A percentile compares a stretch with the other conserved stretches of the same genome.
phyloP scores from a whole-genome alignment of 495 filamentous ascomycete species.

The Penicillium samsonianum region DNA sequence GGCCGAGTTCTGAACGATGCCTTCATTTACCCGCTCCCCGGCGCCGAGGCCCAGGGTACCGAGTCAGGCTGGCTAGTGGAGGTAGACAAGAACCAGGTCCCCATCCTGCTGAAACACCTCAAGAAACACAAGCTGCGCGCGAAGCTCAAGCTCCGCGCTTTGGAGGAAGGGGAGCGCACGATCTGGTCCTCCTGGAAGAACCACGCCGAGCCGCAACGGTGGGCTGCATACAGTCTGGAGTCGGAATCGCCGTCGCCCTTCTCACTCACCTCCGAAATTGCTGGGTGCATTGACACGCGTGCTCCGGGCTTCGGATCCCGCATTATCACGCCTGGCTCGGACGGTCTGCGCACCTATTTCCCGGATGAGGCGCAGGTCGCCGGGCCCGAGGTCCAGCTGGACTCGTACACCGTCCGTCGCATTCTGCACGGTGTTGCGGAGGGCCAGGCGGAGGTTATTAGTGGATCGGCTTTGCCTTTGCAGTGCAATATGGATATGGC shows the following conservation, averaged over 20 bases:
- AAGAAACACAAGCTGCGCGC: constrained; percentile 80
- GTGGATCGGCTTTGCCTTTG: constrained; percentile 69
- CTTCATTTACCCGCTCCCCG: constrained; percentile 73
- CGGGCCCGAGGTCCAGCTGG: constrained; percentile 38
- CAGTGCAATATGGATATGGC: constrained; percentile 85
- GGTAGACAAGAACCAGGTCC: constrained; percentile 66
- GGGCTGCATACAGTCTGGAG: constrained; percentile 49
- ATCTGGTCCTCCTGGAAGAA: constrained; percentile 71
- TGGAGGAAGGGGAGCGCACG: constrained; percentile 61
- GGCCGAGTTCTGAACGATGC: constrained; percentile 85
- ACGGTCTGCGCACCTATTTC: constrained; percentile 41
- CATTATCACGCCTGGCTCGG: constrained; percentile 48
- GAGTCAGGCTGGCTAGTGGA: constrained; percentile 76
- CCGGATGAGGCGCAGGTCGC: constrained; percentile 39
- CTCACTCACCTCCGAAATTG: constrained; percentile 25
- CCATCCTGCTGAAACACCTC: constrained; percentile 65
- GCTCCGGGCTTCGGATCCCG: constrained; percentile 69
- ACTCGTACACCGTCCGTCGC: constrained; percentile 65
- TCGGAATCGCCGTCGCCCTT: constrained; percentile 36
- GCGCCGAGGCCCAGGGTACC: constrained; percentile 24
- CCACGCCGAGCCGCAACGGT: constrained; percentile 39
- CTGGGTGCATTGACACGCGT: constrained; percentile 60
- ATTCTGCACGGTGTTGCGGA: constrained; percentile 81
- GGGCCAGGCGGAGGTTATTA: constrained; percentile 73
- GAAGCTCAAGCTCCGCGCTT: constrained; percentile 66